Base-by-base conservation (phyloP, 345 rosid genomes). In the Gossypium stocksii region DNA sequence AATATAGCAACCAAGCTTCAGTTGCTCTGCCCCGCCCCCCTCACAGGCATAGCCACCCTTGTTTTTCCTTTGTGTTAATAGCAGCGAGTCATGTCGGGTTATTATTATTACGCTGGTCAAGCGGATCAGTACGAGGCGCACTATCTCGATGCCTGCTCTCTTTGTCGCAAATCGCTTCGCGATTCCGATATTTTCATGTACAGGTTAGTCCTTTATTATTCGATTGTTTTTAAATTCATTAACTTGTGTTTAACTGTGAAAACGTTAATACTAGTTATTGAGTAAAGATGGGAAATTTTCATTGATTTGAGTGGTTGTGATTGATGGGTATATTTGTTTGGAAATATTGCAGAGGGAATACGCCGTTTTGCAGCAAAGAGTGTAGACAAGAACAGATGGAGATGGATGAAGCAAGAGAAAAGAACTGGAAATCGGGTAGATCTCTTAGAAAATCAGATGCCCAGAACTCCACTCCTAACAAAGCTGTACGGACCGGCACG, bases 121-220 rank as follows among this genome's bases (percentile, higher is more conserved):
- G 38, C 52, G 13, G 83, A 76, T 17, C 75, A 23, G 46, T 61
- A 75, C 27, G 85, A 88, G 83, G 77, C 89, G 20, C 89, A 92
- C 79, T 93, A 89, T 74, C 94, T 92, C 1, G 88, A 89, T 48
- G 84, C 89, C 0, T 94, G 97, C 72, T 85, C 83, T 81, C 90
- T 89, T 56, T 94, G 98, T 76, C 74, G 80, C 60, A 90, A 87
- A 82, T 83, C 88, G 0, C 90, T 94, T 4, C 88, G 49, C 41
- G 83, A 94, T 80, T 77, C 91, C 14, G 93, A 94, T 68, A 92
- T 94, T 75, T 94, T 86, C 90, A 94, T 92, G 98, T 94, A 94
- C 88, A 89, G 96, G 98, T 90, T 70, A 57, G 82, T 34, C 73
- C 0, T n/a, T 7, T 22, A 27, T 5, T 62, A 2, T 4, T 38